These are phyloP conservation scores for Adenanthera pavonina DNA, from an alignment of 306 rosid species.

Conservation along the genomic window DNA sequence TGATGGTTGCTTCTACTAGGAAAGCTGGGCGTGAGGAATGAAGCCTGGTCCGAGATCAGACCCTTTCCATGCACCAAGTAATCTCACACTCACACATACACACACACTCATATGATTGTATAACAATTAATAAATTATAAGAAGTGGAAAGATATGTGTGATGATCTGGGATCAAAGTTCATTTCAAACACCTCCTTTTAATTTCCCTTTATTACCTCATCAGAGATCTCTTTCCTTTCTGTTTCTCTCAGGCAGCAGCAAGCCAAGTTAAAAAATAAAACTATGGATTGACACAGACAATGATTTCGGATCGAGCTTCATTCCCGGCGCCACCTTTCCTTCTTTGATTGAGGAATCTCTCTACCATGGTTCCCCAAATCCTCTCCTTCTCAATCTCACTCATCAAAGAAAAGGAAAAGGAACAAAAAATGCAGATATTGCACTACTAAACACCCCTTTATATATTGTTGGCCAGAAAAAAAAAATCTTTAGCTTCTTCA, in stretches of 20 bases:
- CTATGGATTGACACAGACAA: slow-evolving; percentile 1
- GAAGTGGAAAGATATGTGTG: slow-evolving; percentile 12
- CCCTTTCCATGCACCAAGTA: slow-evolving; percentile 30
- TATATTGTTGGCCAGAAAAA: background rate
- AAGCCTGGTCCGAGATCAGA: slow-evolving; percentile 92
- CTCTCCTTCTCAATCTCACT: slow-evolving; percentile 19
- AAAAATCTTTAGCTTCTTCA: background rate
- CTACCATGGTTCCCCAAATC: slow-evolving; percentile 32
- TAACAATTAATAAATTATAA: background rate
- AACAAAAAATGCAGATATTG: slow-evolving; percentile 2
- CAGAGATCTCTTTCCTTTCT: slow-evolving; percentile 30
- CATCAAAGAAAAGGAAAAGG: background rate
- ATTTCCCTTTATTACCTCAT: background rate
- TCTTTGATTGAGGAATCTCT: slow-evolving; percentile 24
- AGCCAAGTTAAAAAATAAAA: background rate
- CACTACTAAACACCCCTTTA: slow-evolving; percentile 16
- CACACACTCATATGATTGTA: background rate
- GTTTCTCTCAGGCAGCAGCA: background rate
- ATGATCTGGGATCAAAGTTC: slow-evolving; percentile 66
- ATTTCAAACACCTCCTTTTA: slow-evolving; percentile 58
- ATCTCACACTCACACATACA: no score
- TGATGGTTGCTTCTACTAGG: slow-evolving; percentile 37
- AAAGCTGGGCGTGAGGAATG: slow-evolving; percentile 77
- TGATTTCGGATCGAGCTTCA: slow-evolving; percentile 75
- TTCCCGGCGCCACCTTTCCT: slow-evolving; percentile 62